phyloP scores from a whole-genome alignment of 495 filamentous ascomycete genomes.

The Aspergillus baeticus region DNA sequence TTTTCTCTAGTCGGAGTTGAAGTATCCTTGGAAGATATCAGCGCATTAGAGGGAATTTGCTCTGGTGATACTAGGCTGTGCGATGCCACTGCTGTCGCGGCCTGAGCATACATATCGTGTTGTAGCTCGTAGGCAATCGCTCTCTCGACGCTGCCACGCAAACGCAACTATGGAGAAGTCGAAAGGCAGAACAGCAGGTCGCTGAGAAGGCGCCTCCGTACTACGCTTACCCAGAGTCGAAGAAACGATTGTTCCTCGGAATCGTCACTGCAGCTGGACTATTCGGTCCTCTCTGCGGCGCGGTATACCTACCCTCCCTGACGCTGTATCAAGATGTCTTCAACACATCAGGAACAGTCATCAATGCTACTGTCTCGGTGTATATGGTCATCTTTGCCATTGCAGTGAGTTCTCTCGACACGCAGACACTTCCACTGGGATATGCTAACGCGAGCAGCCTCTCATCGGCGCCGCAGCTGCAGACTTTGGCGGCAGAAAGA shows the following conservation, averaged over 20 bases:
- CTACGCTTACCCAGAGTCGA: constrained; percentile 18
- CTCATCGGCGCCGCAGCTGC: constrained; percentile 24
- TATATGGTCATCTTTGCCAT: constrained; percentile 33
- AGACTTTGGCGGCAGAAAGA: constrained; percentile 23
- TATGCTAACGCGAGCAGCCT: constrained; percentile 16
- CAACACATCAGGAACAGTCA: constrained; percentile 16
- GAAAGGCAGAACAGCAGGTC: too few relatives aligned
- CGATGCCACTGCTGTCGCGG: too few relatives aligned
- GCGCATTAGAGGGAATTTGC: too few relatives aligned
- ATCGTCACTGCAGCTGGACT: constrained; percentile 28
- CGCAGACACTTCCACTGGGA: too few relatives aligned
- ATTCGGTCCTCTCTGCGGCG: constrained; percentile 28
- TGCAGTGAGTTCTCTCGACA: constrained; percentile 21
- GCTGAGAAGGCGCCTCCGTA: constrained; percentile 18
- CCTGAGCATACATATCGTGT: too few relatives aligned
- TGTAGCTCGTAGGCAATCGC: too few relatives aligned
- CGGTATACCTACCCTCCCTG: constrained; percentile 30
- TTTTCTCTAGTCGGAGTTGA: too few relatives aligned
- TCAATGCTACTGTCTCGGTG: constrained; percentile 32
- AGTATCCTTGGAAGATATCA: too few relatives aligned
- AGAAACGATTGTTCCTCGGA: constrained; percentile 20
- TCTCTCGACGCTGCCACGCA: too few relatives aligned
- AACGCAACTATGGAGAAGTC: too few relatives aligned
- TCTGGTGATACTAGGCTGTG: too few relatives aligned
- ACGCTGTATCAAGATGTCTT: constrained; percentile 22